These are phyloP conservation scores for Ogataea pignaliae DNA, from an alignment of 805 yeast species.

Conservation along the genomic window DNA sequence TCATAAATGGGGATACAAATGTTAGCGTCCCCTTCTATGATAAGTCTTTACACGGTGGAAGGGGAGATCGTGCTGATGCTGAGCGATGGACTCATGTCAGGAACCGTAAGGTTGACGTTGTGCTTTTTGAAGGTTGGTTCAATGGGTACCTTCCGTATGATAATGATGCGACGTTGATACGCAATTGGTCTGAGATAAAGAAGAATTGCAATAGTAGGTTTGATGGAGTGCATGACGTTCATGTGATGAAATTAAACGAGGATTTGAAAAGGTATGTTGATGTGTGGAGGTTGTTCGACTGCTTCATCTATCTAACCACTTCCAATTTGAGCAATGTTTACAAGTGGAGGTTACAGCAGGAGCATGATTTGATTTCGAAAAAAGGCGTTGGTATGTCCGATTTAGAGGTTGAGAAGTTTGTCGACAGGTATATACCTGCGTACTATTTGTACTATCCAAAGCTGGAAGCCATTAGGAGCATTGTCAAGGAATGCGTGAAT, in stretches of 20 bases:
- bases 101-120: conserved; percentile 47
- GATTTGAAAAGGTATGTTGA: conserved; percentile 45
- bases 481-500: conserved; percentile 5
- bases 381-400: conserved; percentile 81
- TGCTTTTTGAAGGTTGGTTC: conserved; percentile 94
- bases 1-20: conserved; percentile 23
- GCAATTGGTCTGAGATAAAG: conserved; percentile 25
- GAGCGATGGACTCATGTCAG: conserved; percentile 34
- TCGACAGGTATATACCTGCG: conserved; percentile 82
- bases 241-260: conserved; percentile 44
- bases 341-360: conserved; percentile 77
- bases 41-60: conserved; percentile 65
- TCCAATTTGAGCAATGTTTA: conserved; percentile 58
- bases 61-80: conserved; percentile 64
- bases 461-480: conserved; percentile 6
- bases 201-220: conserved; percentile 12
- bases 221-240: conserved; percentile 10
- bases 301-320: conserved; percentile 61
- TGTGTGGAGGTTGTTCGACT: conserved; percentile 56
- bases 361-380: conserved; percentile 48
- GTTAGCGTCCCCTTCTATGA: conserved; percentile 66
- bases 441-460: conserved; percentile 60
- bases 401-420: conserved; percentile 59
- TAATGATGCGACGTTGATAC: conserved; percentile 24
- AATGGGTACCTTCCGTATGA: conserved; percentile 59